Percentiles rank a stretch among this genome's conserved stretches.
Conservation (phyloP, 2,329 filamentous ascomycete genomes). For the Coniochaeta sp. region DNA sequence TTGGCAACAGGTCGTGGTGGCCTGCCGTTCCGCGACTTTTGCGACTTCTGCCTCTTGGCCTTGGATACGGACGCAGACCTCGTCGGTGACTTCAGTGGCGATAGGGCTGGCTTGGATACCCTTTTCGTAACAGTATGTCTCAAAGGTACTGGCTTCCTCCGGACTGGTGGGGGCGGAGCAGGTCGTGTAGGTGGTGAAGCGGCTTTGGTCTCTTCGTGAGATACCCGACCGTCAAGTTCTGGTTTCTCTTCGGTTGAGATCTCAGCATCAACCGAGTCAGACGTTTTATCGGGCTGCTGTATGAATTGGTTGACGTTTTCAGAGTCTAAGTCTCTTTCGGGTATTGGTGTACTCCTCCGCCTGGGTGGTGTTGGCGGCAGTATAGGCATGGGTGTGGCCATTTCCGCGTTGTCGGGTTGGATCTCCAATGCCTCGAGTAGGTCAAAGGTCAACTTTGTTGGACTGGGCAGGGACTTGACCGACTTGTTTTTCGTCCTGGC, state of each 20-base stretch:
- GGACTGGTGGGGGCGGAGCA: neutral
- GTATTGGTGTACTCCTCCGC: neutral
- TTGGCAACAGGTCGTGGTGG: constrained; percentile 12
- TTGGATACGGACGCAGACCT: constrained; percentile 23
- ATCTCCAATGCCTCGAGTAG: constrained; percentile 21
- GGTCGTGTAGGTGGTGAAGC: neutral
- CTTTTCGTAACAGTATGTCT: neutral
- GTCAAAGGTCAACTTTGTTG: constrained; percentile 16
- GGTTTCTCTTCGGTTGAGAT: constrained; percentile 28
- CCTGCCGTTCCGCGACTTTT: constrained; percentile 23
- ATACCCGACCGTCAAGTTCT: neutral
- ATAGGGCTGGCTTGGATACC: neutral
- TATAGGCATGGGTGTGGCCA: neutral
- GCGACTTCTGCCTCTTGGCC: constrained; percentile 33
- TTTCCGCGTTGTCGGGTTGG: constrained; percentile 18
- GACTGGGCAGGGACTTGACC: neutral
- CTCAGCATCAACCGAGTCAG: constrained; percentile 35
- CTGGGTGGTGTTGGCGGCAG: neutral
- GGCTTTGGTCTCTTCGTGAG: neutral
- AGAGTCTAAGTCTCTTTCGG: constrained; percentile 11
- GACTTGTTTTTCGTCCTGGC: neutral
- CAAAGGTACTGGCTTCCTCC: neutral
- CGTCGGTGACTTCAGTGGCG: constrained; percentile 16
- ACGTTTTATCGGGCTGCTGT: constrained; percentile 42
- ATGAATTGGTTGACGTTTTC: constrained; percentile 38